Percentiles rank a stretch among this genome's conserved stretches.
These are phyloP conservation scores for Globisporangium uncinulatum DNA, from an alignment of 352 stramenopile species.

Conservation along the genomic window DNA sequence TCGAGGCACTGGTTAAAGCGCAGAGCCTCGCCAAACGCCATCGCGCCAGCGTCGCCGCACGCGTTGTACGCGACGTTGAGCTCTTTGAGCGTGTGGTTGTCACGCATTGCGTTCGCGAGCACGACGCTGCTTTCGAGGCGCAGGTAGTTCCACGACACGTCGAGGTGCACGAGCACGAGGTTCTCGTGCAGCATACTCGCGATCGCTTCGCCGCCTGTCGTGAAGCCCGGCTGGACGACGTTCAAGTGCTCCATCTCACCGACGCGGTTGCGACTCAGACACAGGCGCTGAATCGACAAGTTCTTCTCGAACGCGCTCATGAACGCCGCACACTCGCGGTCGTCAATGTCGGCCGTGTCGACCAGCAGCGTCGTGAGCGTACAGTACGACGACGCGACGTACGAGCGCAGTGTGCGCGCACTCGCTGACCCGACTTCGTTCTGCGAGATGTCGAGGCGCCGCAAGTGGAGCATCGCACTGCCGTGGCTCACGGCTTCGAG, in stretches of 20 bases:
- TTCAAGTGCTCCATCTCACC: slow-evolving; percentile 87
- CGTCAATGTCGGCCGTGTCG: slow-evolving; percentile 85
- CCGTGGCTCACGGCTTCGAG: slow-evolving; percentile 49
- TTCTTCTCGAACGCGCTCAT: slow-evolving; percentile 84
- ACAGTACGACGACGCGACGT: slow-evolving; percentile 52
- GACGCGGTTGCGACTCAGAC: slow-evolving; percentile 83
- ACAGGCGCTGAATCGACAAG: slow-evolving; percentile 59
- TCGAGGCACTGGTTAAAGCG: slow-evolving; percentile 54
- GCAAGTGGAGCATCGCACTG: slow-evolving; percentile 40
- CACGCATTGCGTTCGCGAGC: slow-evolving; percentile 50
- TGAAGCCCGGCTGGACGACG: slow-evolving; percentile 79
- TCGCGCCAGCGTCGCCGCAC: slow-evolving; percentile 61
- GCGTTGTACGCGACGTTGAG: slow-evolving; percentile 76
- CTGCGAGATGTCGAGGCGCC: slow-evolving; percentile 60
- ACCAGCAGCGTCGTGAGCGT: slow-evolving; percentile 61
- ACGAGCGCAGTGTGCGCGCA: slow-evolving; percentile 48
- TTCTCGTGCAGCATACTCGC: slow-evolving; percentile 85
- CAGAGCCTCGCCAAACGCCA: slow-evolving; percentile 72
- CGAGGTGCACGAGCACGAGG: slow-evolving; percentile 63
- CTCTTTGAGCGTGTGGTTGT: slow-evolving; percentile 61
- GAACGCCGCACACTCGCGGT: slow-evolving; percentile 80
- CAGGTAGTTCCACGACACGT: slow-evolving; percentile 89
- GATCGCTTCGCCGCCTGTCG: slow-evolving; percentile 84
- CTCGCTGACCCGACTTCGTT: slow-evolving; percentile 63
- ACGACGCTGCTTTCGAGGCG: slow-evolving; percentile 71